Base-by-base conservation (phyloP, 2,329 filamentous ascomycete species). In the Fusarium sp. region DNA sequence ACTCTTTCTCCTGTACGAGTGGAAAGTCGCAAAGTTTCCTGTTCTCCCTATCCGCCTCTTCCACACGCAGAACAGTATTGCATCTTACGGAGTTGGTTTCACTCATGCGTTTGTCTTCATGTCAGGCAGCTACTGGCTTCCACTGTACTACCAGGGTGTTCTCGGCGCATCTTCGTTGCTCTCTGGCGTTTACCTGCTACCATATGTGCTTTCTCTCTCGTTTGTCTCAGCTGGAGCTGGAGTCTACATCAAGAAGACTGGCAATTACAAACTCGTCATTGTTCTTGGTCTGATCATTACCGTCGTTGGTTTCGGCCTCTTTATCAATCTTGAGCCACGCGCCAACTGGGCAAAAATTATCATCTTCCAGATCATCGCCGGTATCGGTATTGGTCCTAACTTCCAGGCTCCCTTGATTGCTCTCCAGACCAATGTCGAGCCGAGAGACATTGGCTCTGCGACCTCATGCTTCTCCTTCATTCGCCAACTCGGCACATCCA, bases 91-190 rank as follows among this genome's bases (percentile, higher is more conserved):
- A 5, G 84, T 92, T 45, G 91, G 90, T 73, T 93, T 94, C 81
- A 86, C 88, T 68, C 93, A 97, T 79, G 91, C 91, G 46, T 88
- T 91, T 73, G 89, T 92, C 70, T 95, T 95, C 83, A 94, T 95
- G 76, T 88, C 91, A 1, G 89, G 88, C 33, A 89, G 88, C 68
- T 97, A 95, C 84, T 97, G 92, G 82, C 85, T 97, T 7, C 93
- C 93, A 0, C 86, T 97, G 5, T 97, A 97, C 83, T 95, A 94
- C 81, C 93, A 97, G 81, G 88, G 91, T 55, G 90, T 93, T 55
- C 85, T 93, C 45, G 87, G 91, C 53, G 89, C 89, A 4, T 85
- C 87, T 0, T 91, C 93, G 0, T 87, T 95, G 38, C 82, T 92
- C 33, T 92, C 90, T 2, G 93, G 93, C 53, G 89, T 95, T 52